Percentiles rank a stretch among this genome's conserved stretches.
phyloP scores from a whole-genome alignment of 2,329 filamentous ascomycete genomes.

The Sclerotinia minor region DNA sequence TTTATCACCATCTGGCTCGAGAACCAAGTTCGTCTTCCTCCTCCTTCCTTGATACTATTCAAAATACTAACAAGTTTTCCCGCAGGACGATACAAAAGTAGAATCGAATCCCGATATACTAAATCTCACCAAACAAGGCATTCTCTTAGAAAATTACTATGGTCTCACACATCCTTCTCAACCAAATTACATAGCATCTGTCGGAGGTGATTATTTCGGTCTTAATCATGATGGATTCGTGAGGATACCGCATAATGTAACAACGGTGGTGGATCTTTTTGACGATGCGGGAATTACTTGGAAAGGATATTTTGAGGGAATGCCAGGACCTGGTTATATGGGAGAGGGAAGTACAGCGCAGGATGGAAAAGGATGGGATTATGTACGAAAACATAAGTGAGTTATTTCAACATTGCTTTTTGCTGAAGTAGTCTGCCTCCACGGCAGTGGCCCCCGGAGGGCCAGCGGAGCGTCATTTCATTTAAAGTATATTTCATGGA shows the following conservation, averaged over 20 bases:
- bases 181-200: slow-evolving; percentile 51
- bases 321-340: slow-evolving; percentile 51
- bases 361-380: slow-evolving; percentile 43
- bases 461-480: slow-evolving; percentile 8
- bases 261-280: slow-evolving; percentile 50
- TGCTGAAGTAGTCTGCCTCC: slow-evolving; percentile 1
- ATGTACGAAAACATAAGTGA: slow-evolving; percentile 42
- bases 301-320: slow-evolving; percentile 50
- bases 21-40: slow-evolving; percentile 48
- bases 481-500: not conserved
- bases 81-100: slow-evolving; percentile 48
- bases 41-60: not conserved
- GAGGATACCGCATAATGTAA: slow-evolving; percentile 48
- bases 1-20: slow-evolving; percentile 65
- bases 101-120: slow-evolving; percentile 45
- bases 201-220: slow-evolving; percentile 52
- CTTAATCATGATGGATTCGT: slow-evolving; percentile 49
- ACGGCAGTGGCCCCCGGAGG: slow-evolving; percentile 20
- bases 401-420: slow-evolving; percentile 11
- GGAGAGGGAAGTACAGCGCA: slow-evolving; percentile 43
- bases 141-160: slow-evolving; percentile 49
- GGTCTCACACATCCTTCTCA: slow-evolving; percentile 50
- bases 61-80: not conserved
- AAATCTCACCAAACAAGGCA: slow-evolving; percentile 47
- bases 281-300: slow-evolving; percentile 47